A percentile compares a stretch with the other conserved stretches of the same genome.
phyloP scores from a whole-genome alignment of 164 flowering plant species.

The Amborella trichopoda region DNA sequence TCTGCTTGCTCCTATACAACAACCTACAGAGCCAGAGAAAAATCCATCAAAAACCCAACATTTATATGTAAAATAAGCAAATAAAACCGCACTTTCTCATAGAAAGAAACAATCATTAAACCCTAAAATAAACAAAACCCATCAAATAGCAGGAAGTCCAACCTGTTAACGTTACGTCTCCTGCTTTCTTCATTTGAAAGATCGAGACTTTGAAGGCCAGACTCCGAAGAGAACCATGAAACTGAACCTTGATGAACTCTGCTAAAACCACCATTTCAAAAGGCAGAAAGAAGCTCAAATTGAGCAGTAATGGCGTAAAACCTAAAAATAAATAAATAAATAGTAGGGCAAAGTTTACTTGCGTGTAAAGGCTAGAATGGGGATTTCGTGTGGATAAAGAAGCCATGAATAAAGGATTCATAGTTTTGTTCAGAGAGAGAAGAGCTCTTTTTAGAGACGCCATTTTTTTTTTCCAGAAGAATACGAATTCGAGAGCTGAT shows the following conservation, averaged over 20 bases:
- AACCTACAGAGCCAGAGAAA: slow-evolving; percentile 26
- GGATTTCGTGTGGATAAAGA: no score
- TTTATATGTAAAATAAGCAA: not conserved
- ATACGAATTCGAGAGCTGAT: no score
- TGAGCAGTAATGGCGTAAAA: not conserved
- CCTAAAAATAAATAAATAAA: not conserved
- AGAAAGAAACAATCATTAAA: not conserved
- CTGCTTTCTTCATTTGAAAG: slow-evolving; percentile 69
- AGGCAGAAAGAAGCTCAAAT: not conserved
- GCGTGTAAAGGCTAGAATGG: no score
- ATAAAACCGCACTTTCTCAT: not conserved
- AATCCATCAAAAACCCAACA: not conserved
- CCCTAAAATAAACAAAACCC: not conserved
- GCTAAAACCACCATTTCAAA: not conserved
- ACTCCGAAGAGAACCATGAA: slow-evolving; percentile 13
- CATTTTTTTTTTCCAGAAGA: no score
- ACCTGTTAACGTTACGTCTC: slow-evolving; percentile 63
- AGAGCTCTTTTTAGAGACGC: no score
- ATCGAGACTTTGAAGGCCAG: slow-evolving; percentile 27
- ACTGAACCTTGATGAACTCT: slow-evolving; percentile 13
- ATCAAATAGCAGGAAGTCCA: not conserved
- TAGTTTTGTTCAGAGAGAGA: no score
- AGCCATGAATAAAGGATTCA: no score
- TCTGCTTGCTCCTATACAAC: slow-evolving; percentile 74
- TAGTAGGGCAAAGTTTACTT: not conserved